Conservation (phyloP, 2,329 filamentous ascomycete species). For the Celoporthe dispersa region DNA sequence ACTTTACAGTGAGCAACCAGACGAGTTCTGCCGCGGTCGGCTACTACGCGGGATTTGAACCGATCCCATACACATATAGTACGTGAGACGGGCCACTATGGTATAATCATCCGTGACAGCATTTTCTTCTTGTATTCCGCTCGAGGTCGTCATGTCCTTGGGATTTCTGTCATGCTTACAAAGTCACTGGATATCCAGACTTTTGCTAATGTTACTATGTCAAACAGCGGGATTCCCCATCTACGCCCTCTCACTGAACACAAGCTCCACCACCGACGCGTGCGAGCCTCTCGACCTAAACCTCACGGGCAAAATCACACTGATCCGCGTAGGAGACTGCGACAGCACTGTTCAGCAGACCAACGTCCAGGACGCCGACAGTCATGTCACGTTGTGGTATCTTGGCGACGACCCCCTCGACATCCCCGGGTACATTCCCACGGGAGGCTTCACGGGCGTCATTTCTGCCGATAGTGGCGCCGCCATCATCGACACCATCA, state of each 20-base stretch:
- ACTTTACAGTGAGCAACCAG: constrained; percentile 4
- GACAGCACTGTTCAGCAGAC: constrained; percentile 37
- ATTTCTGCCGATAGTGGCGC: constrained; percentile 28
- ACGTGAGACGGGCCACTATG: too few relatives aligned
- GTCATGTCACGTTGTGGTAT: constrained; percentile 47
- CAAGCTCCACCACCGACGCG: constrained; percentile 35
- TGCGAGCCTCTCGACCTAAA: constrained; percentile 39
- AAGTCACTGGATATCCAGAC: too few relatives aligned
- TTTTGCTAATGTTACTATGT: neutral
- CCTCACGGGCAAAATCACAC: constrained; percentile 44
- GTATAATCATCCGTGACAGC: too few relatives aligned
- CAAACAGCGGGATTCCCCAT: constrained; percentile 26
- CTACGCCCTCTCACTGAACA: constrained; percentile 28
- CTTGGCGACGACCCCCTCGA: constrained; percentile 36
- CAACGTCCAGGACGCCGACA: constrained; percentile 45
- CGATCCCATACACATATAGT: constrained; percentile 16
- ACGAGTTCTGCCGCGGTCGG: constrained; percentile 13
- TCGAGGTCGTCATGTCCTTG: too few relatives aligned
- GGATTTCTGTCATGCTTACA: neutral
- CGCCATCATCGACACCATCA: constrained; percentile 31
- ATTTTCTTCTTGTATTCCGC: neutral
- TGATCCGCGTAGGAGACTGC: constrained; percentile 42
- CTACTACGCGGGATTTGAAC: constrained; percentile 17
- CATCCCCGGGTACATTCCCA: constrained; percentile 16
- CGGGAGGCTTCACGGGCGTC: constrained; percentile 27